Evolutionary conservation across 495 filamentous ascomycete genomes (phyloP).

Genomic region (Lindgomyces ingoldianus): DNA sequence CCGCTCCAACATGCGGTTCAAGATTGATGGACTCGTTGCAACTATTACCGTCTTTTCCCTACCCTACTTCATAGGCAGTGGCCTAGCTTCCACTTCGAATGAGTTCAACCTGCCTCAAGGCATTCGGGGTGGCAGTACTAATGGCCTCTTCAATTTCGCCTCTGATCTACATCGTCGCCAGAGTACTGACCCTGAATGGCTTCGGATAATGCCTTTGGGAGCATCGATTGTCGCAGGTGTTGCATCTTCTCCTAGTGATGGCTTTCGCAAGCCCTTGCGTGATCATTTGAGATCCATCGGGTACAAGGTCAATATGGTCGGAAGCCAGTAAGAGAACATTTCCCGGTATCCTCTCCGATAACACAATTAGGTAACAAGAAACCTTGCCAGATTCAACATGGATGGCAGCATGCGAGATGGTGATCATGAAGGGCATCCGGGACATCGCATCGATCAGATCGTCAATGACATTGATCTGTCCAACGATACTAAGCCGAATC

Average conservation of each 20-base stretch:
- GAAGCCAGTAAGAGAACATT: slow-evolving; percentile 10
- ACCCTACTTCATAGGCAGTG: no score
- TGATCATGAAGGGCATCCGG: slow-evolving; percentile 11
- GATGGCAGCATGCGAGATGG: slow-evolving; percentile 10
- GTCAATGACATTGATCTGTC: background rate
- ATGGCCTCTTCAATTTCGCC: no score
- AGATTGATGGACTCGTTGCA: no score
- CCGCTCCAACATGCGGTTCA: no score
- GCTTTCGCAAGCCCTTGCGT: slow-evolving; percentile 14
- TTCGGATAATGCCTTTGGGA: slow-evolving; percentile 12
- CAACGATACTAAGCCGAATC: slow-evolving; percentile 4
- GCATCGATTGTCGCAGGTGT: background rate
- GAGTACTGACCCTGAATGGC: slow-evolving; percentile 1
- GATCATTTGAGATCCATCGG: slow-evolving; percentile 6
- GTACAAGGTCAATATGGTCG: slow-evolving; percentile 18
- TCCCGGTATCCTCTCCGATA: background rate
- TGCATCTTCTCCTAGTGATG: background rate
- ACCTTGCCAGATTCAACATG: background rate
- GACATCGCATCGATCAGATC: slow-evolving; percentile 10
- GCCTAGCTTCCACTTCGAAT: no score
- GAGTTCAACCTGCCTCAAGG: no score
- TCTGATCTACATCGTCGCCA: background rate
- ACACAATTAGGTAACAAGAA: background rate
- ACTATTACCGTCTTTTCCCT: no score
- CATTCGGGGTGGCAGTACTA: no score